Base-by-base conservation (phyloP, 1,284 basidiomycete genomes). In the Takashimella tepidaria region DNA sequence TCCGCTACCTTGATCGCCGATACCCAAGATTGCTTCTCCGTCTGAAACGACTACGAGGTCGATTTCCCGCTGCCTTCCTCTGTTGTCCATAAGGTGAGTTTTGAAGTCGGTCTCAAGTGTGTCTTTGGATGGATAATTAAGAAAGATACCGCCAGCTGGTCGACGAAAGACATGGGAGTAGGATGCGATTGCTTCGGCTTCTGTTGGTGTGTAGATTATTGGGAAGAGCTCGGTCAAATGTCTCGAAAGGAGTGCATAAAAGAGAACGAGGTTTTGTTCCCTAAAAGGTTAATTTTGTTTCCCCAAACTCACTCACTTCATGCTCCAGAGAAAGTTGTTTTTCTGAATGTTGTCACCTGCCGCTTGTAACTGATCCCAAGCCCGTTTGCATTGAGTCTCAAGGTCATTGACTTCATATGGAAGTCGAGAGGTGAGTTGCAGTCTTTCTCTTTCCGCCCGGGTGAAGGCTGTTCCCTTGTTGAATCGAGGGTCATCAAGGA, bases 141-240 rank as follows among this genome's bases (percentile, higher is more conserved):
- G 73, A 69, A 82, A 89, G 10, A 87, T 63, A 4, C 31, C 55
- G 0, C 87, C 87, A 62, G 87, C 85, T 57, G 83, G 84, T 48
- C 85, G 74, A 26, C 88, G 78, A 74, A 88, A 91, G 6, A 90
- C 76, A 67, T 88, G 87, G 0, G 88, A 90, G 64, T 89, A 90
- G 48, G 85, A 80, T 4, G 84, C 75, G 49, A 91, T 90, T 0
- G 88, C 88, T 44, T 88, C 85, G 2, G 85, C 87, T 81, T 85
- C 71, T 12, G 74, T 74, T 0, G 65, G 67, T 2, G 74, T 75
- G 51, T 88, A 88, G 46, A 88, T 84, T 55, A 88, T 81, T 0
- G 87, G 85, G 46, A 87, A 82, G 59, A 88, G 75, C 67, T 88
- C 64, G 20, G 57, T 54, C 45, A 89, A 74, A 67, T 89, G 81